Evolutionary conservation across 2,329 filamentous ascomycete genomes (phyloP), one percentile per base, ranked within the genome.

Genomic region (Hypoxylon sp.): DNA sequence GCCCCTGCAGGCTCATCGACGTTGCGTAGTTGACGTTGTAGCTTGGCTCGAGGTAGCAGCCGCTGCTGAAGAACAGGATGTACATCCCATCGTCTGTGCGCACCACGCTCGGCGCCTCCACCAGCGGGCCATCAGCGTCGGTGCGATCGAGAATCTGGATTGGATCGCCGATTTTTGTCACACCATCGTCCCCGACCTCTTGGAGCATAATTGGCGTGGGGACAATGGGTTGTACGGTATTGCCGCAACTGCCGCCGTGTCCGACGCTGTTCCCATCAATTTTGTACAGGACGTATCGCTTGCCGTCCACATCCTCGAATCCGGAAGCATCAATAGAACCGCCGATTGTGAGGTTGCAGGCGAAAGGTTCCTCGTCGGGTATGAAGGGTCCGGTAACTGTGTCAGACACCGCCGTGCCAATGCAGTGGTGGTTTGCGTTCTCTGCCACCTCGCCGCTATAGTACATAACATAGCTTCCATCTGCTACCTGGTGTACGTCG

Each of bases 1-100:
- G 80, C 0, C 83, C 83, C 43, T 50, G 61, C 38, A 84, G 60
- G 51, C 67, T 69, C 9, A 71, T 65, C 7, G 84, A 79, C 6
- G 84, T 85, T 1, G 89, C 88, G 73, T 88, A 90, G 59, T 84
- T 84, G n/a, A 89, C 81, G 72, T 89, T 85, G 76, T 91, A 91
- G 38, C 74, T 73, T 2, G 82, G 76, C 25, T 83, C 82, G 1
- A 82, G 82, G 76, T 82, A 91, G 77, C 87, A 89, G 61, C 89
- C 85, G 45, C 84, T 86, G 72, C 86, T 89, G 78, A 86, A 91
- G 75, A 90, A 90, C 46, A 91, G 78, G 55, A 88, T 82, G 73
- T 90, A 90, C 13, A 81, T 79, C 3, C 84, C 85, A 17, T 82
- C 80, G 0, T 70, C 73, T 2, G 80, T 79, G n/a, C 76, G 76